These are phyloP conservation scores for Coemansia asiatica DNA, from an alignment of 192 early-diverging fungal species.

Conservation along the genomic window DNA sequence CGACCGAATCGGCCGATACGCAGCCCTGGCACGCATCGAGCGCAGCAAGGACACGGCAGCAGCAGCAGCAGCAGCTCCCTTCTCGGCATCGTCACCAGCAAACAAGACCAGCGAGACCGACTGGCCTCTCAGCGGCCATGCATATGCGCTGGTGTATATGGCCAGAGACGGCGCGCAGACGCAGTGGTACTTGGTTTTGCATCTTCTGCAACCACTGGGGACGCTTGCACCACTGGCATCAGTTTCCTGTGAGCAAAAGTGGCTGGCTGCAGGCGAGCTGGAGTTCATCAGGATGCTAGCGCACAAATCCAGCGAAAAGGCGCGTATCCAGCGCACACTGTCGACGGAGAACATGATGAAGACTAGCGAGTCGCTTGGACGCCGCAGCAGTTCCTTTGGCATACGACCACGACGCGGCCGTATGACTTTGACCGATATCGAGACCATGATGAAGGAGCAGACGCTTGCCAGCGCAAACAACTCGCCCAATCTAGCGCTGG, in stretches of 20 bases:
- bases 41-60: not conserved
- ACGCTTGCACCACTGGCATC: constrained; percentile 12
- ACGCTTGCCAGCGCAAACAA: not conserved
- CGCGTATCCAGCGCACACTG: constrained; percentile 38
- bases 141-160: constrained; percentile 29
- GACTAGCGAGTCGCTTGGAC: not conserved
- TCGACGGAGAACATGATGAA: constrained; percentile 31
- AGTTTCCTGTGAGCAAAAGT: not conserved
- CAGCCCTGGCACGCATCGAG: not conserved
- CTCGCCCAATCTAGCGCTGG: not conserved
- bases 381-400: constrained; percentile 2
- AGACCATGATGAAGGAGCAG: constrained; percentile 14
- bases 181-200: constrained; percentile 21
- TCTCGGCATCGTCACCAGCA: not conserved
- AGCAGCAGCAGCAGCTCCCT: not conserved
- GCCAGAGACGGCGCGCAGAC: not conserved
- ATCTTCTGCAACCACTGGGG: constrained; percentile 23
- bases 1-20: not conserved
- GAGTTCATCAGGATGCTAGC: constrained; percentile 31
- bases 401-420: constrained; percentile 6
- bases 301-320: constrained; percentile 15
- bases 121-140: constrained; percentile 11
- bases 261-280: constrained; percentile 12
- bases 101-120: constrained; percentile 3
- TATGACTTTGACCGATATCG: constrained; percentile 50